phyloP scores from a whole-genome alignment of 805 yeast genomes.

The Candida nemodendra region DNA sequence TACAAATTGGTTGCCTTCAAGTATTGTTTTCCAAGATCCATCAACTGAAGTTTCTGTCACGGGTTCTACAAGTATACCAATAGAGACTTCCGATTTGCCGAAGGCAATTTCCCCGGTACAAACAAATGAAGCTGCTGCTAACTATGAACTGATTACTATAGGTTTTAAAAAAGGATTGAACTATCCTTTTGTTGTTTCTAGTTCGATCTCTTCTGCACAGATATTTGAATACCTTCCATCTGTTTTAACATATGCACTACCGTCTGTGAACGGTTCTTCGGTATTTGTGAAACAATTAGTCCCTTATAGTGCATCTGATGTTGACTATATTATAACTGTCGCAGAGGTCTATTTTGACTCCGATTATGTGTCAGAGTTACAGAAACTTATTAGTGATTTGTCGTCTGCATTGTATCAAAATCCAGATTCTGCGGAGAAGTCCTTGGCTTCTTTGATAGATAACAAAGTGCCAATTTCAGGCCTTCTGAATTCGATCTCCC shows the following conservation, averaged over 20 bases:
- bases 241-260: conserved; percentile 63
- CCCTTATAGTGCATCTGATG: conserved; percentile 62
- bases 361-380: conserved; percentile 46
- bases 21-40: conserved; percentile 35
- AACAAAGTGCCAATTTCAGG: conserved; percentile 59
- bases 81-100: conserved; percentile 58
- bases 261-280: conserved; percentile 26
- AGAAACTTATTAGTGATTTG: conserved; percentile 45
- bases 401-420: conserved; percentile 62
- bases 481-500: conserved; percentile 25
- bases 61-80: conserved; percentile 29
- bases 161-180: conserved; percentile 80
- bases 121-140: conserved; percentile 41
- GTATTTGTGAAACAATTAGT: conserved; percentile 67
- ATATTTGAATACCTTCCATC: conserved; percentile 82
- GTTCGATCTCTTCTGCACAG: conserved; percentile 77
- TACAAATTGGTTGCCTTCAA: conserved; percentile 44
- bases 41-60: conserved; percentile 29
- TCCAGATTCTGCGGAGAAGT: conserved; percentile 50
- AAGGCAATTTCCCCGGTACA: conserved; percentile 70
- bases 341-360: conserved; percentile 85
- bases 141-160: conserved; percentile 59
- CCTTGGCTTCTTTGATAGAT: conserved; percentile 73
- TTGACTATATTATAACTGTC: conserved; percentile 74
- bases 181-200: conserved; percentile 77